These are phyloP conservation scores for Boletellus emodensis DNA, from an alignment of 768 basidiomycete genomes.

Conservation along the genomic window DNA sequence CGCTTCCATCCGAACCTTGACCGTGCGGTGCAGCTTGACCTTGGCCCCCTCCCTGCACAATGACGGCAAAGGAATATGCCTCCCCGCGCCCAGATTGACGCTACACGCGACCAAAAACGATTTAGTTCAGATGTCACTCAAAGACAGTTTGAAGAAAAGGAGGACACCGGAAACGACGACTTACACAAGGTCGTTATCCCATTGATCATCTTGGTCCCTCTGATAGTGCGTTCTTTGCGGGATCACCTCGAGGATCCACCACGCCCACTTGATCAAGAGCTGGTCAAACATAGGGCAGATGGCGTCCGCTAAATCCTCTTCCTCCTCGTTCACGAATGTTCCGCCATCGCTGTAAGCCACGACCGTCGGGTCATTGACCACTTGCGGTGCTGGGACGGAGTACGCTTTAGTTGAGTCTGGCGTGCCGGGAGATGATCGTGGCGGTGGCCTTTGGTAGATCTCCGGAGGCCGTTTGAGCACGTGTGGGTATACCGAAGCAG, in stretches of 20 bases:
- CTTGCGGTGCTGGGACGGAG: conserved; percentile 13
- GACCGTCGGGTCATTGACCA: conserved; percentile 9
- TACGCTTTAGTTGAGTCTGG: conserved; percentile 10
- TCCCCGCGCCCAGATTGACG: conserved; percentile 39
- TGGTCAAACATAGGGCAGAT: conserved; percentile 53
- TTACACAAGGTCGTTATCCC: conserved; percentile 17
- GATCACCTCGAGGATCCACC: conserved; percentile 67
- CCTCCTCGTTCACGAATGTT: conserved; percentile 45
- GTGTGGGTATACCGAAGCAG: conserved; percentile 40
- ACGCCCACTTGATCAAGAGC: conserved; percentile 41
- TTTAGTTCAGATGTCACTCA: background rate
- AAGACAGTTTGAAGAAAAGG: too few species aligned
- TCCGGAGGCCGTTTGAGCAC: conserved; percentile 41
- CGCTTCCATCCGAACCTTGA: conserved; percentile 51
- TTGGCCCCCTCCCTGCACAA: conserved; percentile 29
- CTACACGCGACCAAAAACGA: background rate
- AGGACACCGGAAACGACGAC: background rate
- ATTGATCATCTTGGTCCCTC: conserved; percentile 17
- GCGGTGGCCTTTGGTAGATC: conserved; percentile 25
- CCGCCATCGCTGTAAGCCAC: conserved; percentile 19
- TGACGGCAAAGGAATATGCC: conserved; percentile 39
- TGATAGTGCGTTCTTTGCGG: conserved; percentile 35
- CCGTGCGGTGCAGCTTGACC: conserved; percentile 46
- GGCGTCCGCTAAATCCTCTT: conserved; percentile 61
- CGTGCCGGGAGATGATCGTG: conserved; percentile 12